Percentiles rank a stretch among this genome's conserved stretches.
These are phyloP conservation scores for Toxicodendron radicans DNA, from an alignment of 345 rosid species.

Conservation along the genomic window DNA sequence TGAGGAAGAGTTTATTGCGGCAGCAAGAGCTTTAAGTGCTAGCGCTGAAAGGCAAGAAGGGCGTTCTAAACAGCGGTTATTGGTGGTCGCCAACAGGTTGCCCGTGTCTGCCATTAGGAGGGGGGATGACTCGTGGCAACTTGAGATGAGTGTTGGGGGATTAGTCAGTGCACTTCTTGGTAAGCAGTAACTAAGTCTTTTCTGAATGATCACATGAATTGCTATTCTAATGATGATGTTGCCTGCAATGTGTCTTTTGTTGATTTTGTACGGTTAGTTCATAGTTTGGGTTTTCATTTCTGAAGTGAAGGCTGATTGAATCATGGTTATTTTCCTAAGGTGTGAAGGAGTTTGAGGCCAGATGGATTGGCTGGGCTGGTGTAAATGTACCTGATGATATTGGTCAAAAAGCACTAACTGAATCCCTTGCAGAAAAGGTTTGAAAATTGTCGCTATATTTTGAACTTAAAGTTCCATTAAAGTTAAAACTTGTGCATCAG, in stretches of 20 bases:
- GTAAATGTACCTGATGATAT: conserved; percentile 56
- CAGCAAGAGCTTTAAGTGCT: conserved; percentile 19
- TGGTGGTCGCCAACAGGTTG: conserved; percentile 62
- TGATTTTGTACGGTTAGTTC: background rate
- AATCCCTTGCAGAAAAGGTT: conserved; percentile 61
- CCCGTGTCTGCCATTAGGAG: conserved; percentile 56
- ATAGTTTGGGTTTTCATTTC: conserved; percentile 1
- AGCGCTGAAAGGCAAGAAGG: conserved; percentile 29
- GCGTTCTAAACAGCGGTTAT: conserved; percentile 43
- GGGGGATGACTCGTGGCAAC: conserved; percentile 50
- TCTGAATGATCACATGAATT: no score
- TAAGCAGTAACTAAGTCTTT: conserved; percentile 15
- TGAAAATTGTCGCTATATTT: conserved; percentile 6
- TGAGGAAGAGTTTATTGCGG: conserved; percentile 29
- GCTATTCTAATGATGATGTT: background rate
- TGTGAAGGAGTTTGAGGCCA: conserved; percentile 57
- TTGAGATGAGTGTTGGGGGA: conserved; percentile 57
- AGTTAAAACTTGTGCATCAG: background rate
- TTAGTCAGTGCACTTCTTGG: conserved; percentile 61
- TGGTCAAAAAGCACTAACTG: conserved; percentile 47
- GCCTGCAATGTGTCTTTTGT: background rate
- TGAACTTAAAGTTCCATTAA: conserved; percentile 15
- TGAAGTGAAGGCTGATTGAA: background rate
- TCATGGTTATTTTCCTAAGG: conserved; percentile 33
- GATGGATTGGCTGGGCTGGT: conserved; percentile 76